Evolutionary conservation across 192 early-diverging fungal species (phyloP).

Genomic region (Rhizoclosmatium sp.): DNA sequence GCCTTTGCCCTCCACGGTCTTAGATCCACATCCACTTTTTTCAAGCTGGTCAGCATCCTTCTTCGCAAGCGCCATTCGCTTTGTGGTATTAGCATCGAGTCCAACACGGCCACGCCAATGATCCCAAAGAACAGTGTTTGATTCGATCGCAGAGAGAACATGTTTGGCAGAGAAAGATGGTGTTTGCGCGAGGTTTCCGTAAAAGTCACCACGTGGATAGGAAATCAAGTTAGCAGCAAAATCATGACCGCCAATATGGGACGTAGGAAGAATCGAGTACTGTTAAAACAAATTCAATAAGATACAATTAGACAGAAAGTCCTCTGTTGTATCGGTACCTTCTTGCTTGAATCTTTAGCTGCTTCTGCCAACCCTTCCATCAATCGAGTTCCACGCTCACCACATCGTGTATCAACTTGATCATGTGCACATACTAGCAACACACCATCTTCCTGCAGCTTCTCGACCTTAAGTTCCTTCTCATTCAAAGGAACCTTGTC

Average conservation of each 20-base stretch:
- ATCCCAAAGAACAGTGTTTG: conserved; percentile 50
- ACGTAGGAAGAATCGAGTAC: conserved; percentile 46
- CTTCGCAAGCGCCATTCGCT: conserved; percentile 19
- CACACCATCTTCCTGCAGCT: not conserved
- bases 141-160: conserved; percentile 51
- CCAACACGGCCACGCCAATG: conserved; percentile 64
- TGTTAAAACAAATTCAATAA: too few species aligned
- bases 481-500: conserved; percentile 3
- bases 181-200: conserved; percentile 50
- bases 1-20: not conserved
- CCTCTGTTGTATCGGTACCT: not conserved
- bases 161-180: conserved; percentile 42
- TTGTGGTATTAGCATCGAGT: conserved; percentile 17
- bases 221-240: conserved; percentile 66
- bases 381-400: not conserved
- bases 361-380: not conserved
- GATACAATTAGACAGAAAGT: not conserved
- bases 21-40: not conserved
- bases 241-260: conserved; percentile 70
- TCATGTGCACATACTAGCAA: conserved; percentile 25
- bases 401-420: conserved; percentile 10
- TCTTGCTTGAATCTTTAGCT: too few species aligned
- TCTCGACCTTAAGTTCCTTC: not conserved
- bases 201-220: conserved; percentile 65
- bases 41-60: not conserved